Conservation (phyloP, 1,284 basidiomycete genomes). For the Schizophyllum amplum region DNA sequence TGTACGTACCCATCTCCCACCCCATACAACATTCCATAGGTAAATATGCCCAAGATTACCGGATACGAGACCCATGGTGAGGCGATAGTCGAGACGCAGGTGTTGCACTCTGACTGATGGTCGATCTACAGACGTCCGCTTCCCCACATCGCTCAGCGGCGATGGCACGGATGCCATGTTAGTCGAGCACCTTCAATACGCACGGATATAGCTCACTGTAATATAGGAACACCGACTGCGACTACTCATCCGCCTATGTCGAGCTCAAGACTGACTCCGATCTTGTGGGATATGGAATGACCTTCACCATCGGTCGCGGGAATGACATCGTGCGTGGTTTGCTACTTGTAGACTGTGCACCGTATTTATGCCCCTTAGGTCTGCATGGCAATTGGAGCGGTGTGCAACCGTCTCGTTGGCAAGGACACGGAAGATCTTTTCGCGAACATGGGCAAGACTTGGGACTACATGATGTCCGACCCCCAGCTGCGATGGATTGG, state of each 20-base stretch:
- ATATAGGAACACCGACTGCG: conserved; percentile 83
- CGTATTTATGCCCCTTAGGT: conserved; percentile 35
- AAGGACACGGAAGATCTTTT: conserved; percentile 81
- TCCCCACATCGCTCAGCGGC: conserved; percentile 77
- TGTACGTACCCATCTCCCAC: neutral
- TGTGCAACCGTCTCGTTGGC: conserved; percentile 78
- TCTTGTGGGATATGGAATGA: conserved; percentile 87
- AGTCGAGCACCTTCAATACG: conserved; percentile 1
- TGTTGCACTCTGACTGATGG: conserved; percentile 5
- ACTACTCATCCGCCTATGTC: conserved; percentile 92
- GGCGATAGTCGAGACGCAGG: conserved; percentile 8
- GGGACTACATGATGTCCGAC: conserved; percentile 76
- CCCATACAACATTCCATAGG: neutral
- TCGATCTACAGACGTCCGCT: conserved; percentile 60
- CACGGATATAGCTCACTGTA: neutral
- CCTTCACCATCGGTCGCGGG: conserved; percentile 93
- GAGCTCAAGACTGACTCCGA: conserved; percentile 66
- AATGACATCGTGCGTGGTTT: conserved; percentile 77
- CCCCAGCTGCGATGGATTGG: conserved; percentile 90
- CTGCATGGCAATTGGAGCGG: conserved; percentile 71
- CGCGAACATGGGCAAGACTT: conserved; percentile 80
- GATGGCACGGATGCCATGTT: conserved; percentile 88
- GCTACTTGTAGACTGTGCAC: neutral
- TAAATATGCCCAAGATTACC: conserved; percentile 44
- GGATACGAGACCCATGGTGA: conserved; percentile 45